phyloP scores from a whole-genome alignment of 2,329 filamentous ascomycete species.

The Pseudocercospora eumusae region DNA sequence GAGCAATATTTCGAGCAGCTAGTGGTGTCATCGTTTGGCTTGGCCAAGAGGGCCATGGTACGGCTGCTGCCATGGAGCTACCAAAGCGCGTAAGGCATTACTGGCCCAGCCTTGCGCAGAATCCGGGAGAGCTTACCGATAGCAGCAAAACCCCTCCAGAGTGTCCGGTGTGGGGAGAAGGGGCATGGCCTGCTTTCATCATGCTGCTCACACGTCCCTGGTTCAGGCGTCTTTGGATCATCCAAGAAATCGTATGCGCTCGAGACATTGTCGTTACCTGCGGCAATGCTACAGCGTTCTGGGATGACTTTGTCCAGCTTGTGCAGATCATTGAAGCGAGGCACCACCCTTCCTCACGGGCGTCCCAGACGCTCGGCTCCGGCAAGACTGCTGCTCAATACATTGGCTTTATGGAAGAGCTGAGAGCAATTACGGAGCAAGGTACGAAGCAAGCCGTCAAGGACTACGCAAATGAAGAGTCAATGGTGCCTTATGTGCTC shows the following conservation, averaged over 20 bases:
- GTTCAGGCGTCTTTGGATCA: conserved; percentile 26
- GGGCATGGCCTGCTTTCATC: conserved; percentile 24
- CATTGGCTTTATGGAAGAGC: conserved; percentile 26
- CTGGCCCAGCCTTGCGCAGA: conserved; percentile 23
- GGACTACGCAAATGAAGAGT: conserved; percentile 25
- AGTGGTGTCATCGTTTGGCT: conserved; percentile 28
- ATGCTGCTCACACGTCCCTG: conserved; percentile 22
- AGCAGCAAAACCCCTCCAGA: conserved; percentile 20
- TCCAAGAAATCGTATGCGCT: conserved; percentile 26
- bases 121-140: conserved; percentile 21
- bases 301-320: conserved; percentile 27
- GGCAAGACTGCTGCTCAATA: conserved; percentile 24
- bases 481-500: conserved; percentile 22
- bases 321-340: conserved; percentile 19
- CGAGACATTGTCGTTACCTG: conserved; percentile 26
- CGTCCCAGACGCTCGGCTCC: conserved; percentile 20
- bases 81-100: conserved; percentile 22
- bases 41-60: conserved; percentile 21
- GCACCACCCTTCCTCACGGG: conserved; percentile 15
- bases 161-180: conserved; percentile 22
- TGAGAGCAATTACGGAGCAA: conserved; percentile 23
- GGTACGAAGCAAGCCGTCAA: conserved; percentile 24
- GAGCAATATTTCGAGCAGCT: conserved; percentile 23
- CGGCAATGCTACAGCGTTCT: conserved; percentile 20
- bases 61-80: conserved; percentile 24